Evolutionary conservation across 2,329 filamentous ascomycete species (phyloP), one percentile per base, ranked within the genome.

Genomic region (Bipolaris victoriae): DNA sequence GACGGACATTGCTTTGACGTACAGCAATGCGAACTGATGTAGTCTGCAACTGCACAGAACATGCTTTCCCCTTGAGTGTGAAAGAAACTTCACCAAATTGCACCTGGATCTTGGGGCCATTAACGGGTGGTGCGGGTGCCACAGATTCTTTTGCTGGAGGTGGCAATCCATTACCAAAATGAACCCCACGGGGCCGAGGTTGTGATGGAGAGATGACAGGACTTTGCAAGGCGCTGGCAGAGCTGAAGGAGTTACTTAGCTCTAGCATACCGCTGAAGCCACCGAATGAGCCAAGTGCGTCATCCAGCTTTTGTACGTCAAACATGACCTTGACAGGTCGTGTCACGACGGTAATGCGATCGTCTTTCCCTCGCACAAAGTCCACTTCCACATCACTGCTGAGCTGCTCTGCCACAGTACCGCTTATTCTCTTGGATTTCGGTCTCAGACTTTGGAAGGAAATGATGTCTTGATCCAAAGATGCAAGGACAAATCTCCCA

Each of bases 181-280:
- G 84, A 4, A 88, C 85, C 37, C 82, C 84, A 11, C 80, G 79
- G 18, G 78, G 62, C 65, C 70, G 43, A 59, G 51, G 47, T 36
- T 70, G 69, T 13, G 73, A 66, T 26, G 72, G 74, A 5, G 71
- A 64, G 18, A 74, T 60, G 7, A 62, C 58, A 11, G 76, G 73
- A 41, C 67, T 72, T 47, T 70, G 78, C 72, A 62, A 68, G 1
- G 88, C 86, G n/a, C 86, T 83, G 58, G 86, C 89, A 0, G 90
- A 92, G 10, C 89, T 86, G 61, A 96, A 90, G 0, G 94, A 97
- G 57, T 86, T 90, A 61, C 92, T 91, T 73, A 97, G 85, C 67
- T 95, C 96, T 41, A 99, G 80, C 50, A 99, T 89, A 63, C 92
- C 92, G 74, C 93, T 97, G 41, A 99, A 80, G 0, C 95, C 95